phyloP scores from a whole-genome alignment of 2,329 filamentous ascomycete species.

The Aspergillus phoenicis region DNA sequence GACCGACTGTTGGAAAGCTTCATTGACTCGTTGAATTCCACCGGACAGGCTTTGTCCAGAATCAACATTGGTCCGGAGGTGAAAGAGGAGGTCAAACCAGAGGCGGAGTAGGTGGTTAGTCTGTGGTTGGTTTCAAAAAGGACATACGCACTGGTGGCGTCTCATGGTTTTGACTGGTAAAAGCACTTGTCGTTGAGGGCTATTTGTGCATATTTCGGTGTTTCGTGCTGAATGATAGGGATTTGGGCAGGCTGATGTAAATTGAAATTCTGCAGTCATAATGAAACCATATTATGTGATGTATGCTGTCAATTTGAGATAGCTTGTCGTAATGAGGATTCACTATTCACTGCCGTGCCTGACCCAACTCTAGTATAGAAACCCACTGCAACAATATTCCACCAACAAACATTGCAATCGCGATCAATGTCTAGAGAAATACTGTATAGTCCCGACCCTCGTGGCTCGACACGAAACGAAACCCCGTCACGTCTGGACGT shows the following conservation, averaged over 20 bases:
- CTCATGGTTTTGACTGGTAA: neutral
- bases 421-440: neutral
- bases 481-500: neutral
- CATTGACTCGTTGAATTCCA: slow-evolving; percentile 41
- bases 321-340: too few relatives aligned
- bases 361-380: neutral
- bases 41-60: slow-evolving; percentile 36
- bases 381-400: neutral
- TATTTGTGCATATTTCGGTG: too few relatives aligned
- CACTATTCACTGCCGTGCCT: too few relatives aligned
- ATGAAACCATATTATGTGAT: too few relatives aligned
- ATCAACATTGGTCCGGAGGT: slow-evolving; percentile 16
- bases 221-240: too few relatives aligned
- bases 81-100: slow-evolving; percentile 16
- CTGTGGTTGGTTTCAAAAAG: neutral
- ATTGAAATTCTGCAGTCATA: too few relatives aligned
- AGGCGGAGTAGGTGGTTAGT: slow-evolving; percentile 14
- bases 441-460: neutral
- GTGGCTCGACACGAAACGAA: neutral
- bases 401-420: neutral
- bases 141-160: neutral
- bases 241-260: too few relatives aligned
- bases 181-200: too few relatives aligned
- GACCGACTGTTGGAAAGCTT: slow-evolving; percentile 46
- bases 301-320: too few relatives aligned